Base-by-base conservation (phyloP, 257 asterid species). In the Agastache rugosa region DNA sequence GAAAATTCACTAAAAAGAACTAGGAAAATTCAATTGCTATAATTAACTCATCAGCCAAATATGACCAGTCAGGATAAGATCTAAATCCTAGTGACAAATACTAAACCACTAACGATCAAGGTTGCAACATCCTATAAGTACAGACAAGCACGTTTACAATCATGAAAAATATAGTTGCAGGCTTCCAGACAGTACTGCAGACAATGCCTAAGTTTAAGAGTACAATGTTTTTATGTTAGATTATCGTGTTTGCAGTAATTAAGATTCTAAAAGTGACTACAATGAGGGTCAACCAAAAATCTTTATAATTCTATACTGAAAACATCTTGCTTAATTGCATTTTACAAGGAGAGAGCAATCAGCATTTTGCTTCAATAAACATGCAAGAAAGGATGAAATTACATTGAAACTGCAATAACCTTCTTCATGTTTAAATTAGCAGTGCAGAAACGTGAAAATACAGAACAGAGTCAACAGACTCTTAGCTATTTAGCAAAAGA, bases 381-480 rank as follows among this genome's bases (percentile, higher is more conserved):
- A 35, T 71, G 22, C 56, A 58, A 10, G 62, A 58, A 56, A 58
- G 8, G 22, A 20, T 41, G 31, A 66, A 37, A 22, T 34, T 14
- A 31, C 20, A 73, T 67, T 16, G 39, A 39, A 44, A 50, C 37
- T 48, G 35, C 51, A 42, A 10, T 37, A 39, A 48, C 68, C 16
- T 42, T 45, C 58, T 22, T 35, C 14, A 53, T 16, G 20, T 22
- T 3, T 19, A 39, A n/a, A 63, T 50, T 9, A 62, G n/a, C 35
- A 27, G 48, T n/a, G 16, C 71, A 63, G 27, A 56, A 73, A 73
- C 29, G 27, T 63, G 11, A 31, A 60, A 58, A 47, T 8, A 39
- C 23, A 68, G 58, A 76, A 61, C 63, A 61, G 41, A 31, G 16
- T 60, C 31, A 76, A 61, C 63, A 61, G 41, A 31, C 22, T 60